phyloP scores from a whole-genome alignment of 2,329 filamentous ascomycete genomes.

The Alternaria tenuissima region DNA sequence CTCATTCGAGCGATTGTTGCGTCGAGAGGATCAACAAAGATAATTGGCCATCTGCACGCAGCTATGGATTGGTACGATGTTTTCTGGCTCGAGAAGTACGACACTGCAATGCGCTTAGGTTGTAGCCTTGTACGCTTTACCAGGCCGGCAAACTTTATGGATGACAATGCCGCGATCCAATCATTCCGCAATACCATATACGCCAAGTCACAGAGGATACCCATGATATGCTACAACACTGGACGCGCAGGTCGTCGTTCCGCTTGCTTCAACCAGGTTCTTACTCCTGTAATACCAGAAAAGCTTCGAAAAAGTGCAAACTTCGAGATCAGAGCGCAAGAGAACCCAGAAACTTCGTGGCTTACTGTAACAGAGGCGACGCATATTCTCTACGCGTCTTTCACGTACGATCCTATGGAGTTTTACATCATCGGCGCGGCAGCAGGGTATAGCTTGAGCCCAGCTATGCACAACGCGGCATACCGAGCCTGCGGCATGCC shows the following conservation, averaged over 20 bases:
- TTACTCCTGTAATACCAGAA: conserved; percentile 68
- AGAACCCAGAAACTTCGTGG: conserved; percentile 53
- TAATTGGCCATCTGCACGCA: conserved; percentile 66
- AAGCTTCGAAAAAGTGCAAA: conserved; percentile 48
- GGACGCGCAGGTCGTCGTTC: conserved; percentile 69
- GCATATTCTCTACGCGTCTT: conserved; percentile 70
- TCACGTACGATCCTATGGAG: conserved; percentile 72
- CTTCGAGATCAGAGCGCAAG: conserved; percentile 49
- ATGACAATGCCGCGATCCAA: conserved; percentile 70
- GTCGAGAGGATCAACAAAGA: conserved; percentile 63
- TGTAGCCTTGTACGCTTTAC: conserved; percentile 71
- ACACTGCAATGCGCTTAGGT: conserved; percentile 63
- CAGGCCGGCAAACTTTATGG: conserved; percentile 63
- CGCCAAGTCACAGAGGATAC: conserved; percentile 56
- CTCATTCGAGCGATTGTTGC: conserved; percentile 61
- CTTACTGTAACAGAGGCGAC: conserved; percentile 71
- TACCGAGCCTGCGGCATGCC: conserved; percentile 72
- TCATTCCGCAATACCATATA: conserved; percentile 62
- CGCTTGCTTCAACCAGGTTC: conserved; percentile 69
- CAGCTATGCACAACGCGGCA: conserved; percentile 78
- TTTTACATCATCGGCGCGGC: conserved; percentile 78
- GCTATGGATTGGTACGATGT: conserved; percentile 64
- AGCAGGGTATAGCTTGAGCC: conserved; percentile 76
- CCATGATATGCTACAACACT: conserved; percentile 71
- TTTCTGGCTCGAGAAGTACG: conserved; percentile 65